Evolutionary conservation across 2,329 filamentous ascomycete species (phyloP), one percentile per base, ranked within the genome.

Genomic region (Botryosphaeria dothidea): DNA sequence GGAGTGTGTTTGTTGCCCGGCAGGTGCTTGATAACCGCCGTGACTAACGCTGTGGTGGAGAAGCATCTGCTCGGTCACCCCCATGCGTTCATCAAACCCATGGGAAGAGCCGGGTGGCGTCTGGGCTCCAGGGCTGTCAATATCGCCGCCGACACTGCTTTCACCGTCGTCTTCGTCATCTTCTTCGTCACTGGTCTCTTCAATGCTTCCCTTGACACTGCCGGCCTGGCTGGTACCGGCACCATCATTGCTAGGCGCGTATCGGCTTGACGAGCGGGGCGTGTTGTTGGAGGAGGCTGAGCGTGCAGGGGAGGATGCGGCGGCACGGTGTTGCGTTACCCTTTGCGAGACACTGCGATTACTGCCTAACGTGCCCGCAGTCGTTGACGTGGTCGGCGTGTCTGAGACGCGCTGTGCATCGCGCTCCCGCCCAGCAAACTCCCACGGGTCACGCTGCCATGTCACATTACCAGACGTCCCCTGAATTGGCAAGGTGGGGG

Each of bases 141-240:
- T 3, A 34, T 65, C 63, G 2, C 27, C 63, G 3, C 45, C 45
- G 21, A 48, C 41, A 17, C 45, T 48, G 17, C 36, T 52, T 17
- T 65, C 54, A 23, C 52, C 62, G n/a, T 65, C 63, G 11, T 60
- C 63, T 2, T 61, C 63, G n/a, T 36, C 46, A n/a, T 64, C 62
- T n/a, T 60, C 63, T n/a, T 60, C 56, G 45, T 65, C 63, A 38
- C 63, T 65, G 4, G 52, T 61, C 63, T 60, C 63, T 27, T 65
- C 63, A 17, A 65, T 61, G 25, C 63, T 65, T n/a, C 56, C 63
- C 19, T 65, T 65, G 21, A 65, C 63, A 23, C 63, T 65, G n/a
- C 54, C 63, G 25, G 63, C 25, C n/a, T 45, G 52, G 34, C 54
- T 60, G 9, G 41, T 51, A 11, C 48, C 46, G 21, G 51, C 62